A percentile compares a stretch with the other conserved stretches of the same genome.
Conservation (phyloP, 2,329 filamentous ascomycete species). For the Phialophora tarda region DNA sequence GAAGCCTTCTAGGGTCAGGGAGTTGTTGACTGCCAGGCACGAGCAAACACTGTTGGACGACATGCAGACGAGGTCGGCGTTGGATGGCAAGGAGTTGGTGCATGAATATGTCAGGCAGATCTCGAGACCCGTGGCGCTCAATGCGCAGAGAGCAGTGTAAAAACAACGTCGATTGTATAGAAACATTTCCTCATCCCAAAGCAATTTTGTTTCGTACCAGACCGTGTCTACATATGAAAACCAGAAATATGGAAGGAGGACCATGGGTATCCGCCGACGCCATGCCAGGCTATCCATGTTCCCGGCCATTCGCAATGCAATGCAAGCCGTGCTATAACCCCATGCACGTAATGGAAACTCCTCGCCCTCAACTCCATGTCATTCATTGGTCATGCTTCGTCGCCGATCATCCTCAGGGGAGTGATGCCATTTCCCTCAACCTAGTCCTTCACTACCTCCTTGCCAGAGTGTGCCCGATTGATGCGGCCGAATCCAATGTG, state of each 20-base stretch:
- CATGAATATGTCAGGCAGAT: slow-evolving; percentile 32
- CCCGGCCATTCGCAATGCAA: background rate
- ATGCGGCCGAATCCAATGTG: background rate
- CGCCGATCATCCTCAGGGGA: background rate
- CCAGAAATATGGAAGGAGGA: background rate
- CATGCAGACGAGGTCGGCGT: slow-evolving; percentile 41
- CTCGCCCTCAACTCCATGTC: background rate
- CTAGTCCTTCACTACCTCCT: background rate
- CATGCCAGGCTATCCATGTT: background rate
- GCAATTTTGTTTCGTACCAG: background rate
- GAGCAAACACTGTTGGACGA: slow-evolving; percentile 63
- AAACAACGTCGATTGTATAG: slow-evolving; percentile 1
- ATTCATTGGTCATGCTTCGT: background rate
- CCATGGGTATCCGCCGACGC: background rate
- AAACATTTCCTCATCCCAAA: background rate
- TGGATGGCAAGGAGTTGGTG: slow-evolving; percentile 39
- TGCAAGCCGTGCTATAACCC: background rate
- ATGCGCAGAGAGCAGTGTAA: slow-evolving; percentile 27
- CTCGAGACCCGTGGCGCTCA: slow-evolving; percentile 3
- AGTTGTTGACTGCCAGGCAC: slow-evolving; percentile 55
- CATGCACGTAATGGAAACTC: background rate
- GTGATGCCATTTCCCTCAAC: background rate
- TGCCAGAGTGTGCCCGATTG: background rate
- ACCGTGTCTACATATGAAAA: slow-evolving; percentile 7
- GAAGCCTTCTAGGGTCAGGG: slow-evolving; percentile 52